Conservation (phyloP, 2,329 filamentous ascomycete genomes). For the Sporothrix mexicana region DNA sequence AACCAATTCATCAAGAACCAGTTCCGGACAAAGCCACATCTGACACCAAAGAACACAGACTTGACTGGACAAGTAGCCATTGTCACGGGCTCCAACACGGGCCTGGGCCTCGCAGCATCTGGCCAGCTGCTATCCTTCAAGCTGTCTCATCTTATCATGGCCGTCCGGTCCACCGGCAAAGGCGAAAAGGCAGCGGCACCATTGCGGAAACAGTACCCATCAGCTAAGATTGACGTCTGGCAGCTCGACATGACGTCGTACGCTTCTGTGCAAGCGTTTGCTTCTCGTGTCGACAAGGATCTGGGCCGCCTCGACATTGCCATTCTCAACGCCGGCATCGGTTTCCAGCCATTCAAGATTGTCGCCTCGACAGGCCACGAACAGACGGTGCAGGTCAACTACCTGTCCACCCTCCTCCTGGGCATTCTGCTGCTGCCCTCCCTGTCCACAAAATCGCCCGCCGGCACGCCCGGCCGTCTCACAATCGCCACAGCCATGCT, state of each 20-base stretch:
- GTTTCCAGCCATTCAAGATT: background rate
- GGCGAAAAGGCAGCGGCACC: background rate
- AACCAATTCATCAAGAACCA: constrained; percentile 32
- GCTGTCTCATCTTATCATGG: background rate
- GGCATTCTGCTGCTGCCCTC: constrained; percentile 28
- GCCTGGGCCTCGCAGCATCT: background rate
- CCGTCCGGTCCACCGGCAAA: background rate
- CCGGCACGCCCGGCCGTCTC: constrained; percentile 29
- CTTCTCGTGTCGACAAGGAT: background rate
- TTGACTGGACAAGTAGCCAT: background rate
- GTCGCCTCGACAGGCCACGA: constrained; percentile 18
- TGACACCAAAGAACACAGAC: background rate
- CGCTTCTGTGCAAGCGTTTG: background rate
- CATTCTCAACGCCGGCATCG: constrained; percentile 33
- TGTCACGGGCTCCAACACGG: constrained; percentile 1
- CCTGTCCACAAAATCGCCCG: constrained; percentile 27
- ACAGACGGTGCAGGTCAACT: constrained; percentile 33
- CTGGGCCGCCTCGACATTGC: background rate
- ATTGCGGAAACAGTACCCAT: background rate
- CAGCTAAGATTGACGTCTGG: background rate
- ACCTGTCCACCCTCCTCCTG: constrained; percentile 29
- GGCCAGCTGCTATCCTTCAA: background rate
- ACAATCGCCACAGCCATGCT: constrained; percentile 40
- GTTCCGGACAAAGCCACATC: constrained; percentile 28
- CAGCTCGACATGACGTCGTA: constrained; percentile 5